Base-by-base conservation (phyloP, 2,329 filamentous ascomycete genomes). In the Acrocalymma vagum region DNA sequence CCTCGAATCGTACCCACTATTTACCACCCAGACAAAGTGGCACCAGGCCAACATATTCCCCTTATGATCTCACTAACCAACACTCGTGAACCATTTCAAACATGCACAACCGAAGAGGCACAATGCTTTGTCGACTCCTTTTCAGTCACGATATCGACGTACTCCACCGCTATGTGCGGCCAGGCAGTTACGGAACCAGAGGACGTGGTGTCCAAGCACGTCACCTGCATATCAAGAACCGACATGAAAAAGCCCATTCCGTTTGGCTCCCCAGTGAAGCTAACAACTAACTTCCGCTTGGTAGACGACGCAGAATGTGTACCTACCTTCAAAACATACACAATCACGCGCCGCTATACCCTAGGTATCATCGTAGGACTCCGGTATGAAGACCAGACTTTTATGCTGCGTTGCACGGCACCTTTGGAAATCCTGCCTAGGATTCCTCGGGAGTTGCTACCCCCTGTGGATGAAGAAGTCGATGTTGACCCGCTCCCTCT, bases 321-420 rank as follows among this genome's bases (percentile, higher is more conserved):
- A 1, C 66, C 66, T 1, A 61, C 59, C 1, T 68, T 69, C 51
- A 66, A 58, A 22, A 67, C 66, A 1, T 69, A 66, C 38, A 63
- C 57, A 3, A 54, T 69, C 16, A 65, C 57, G 2, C 55, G 63
- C 2, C 51, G 56, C 2, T 69, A 70, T 38, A 48, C 44, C 6
- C 50, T 70, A 15, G 48, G 36, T 8, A 42, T 68, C 3, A 42
- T 48, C 3, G 47, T 69, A 4, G 62, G 59, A 22, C 48, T 69
- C 28, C 60, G 53, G 26, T 65, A 50, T 32, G 42, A 51, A 10
- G 47, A 45, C n/a, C 55, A 66, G 15, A 43, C 45, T 3, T 67
- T 63, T 35, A 55, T 42, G 3, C 49, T 69, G 17, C 51, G 49
- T 5, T 60, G 57, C 16, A 63, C 28, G 9, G 60, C 53, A 2